phyloP scores from a whole-genome alignment of 2,329 filamentous ascomycete species.

The Verticillium nonalfalfae region DNA sequence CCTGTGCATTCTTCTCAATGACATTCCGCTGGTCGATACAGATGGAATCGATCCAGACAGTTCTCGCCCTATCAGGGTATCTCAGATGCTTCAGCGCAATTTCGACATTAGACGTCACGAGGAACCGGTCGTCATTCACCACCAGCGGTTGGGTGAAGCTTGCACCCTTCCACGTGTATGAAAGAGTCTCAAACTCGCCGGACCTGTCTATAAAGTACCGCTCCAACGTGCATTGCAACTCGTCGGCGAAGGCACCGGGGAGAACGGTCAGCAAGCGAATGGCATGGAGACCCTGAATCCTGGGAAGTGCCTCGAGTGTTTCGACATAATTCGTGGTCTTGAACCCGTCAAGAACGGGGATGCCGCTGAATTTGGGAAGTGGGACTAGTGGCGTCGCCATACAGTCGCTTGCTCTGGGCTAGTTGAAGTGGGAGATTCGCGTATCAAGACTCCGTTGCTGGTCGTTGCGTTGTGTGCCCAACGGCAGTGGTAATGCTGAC shows the following conservation, averaged over 20 bases:
- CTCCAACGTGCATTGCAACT: not conserved
- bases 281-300: not conserved
- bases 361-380: not conserved
- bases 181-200: conserved; percentile 10
- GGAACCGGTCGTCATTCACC: not conserved
- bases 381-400: not conserved
- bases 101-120: not conserved
- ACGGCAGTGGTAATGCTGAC: not conserved
- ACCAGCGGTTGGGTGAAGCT: not conserved
- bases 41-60: conserved; percentile 22
- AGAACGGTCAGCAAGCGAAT: not conserved
- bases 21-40: conserved; percentile 20
- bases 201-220: not conserved
- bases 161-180: conserved; percentile 14
- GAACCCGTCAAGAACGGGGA: not conserved
- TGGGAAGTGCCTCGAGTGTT: not conserved
- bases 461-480: not conserved
- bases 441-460: not conserved
- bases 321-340: not conserved
- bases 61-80: not conserved
- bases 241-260: not conserved
- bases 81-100: not conserved
- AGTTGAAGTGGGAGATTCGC: not conserved
- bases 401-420: not conserved
- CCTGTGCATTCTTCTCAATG: conserved; percentile 19